A percentile compares a stretch with the other conserved stretches of the same genome.
phyloP scores from a whole-genome alignment of 768 basidiomycete genomes.

The Leucosporidium creatinivorum region DNA sequence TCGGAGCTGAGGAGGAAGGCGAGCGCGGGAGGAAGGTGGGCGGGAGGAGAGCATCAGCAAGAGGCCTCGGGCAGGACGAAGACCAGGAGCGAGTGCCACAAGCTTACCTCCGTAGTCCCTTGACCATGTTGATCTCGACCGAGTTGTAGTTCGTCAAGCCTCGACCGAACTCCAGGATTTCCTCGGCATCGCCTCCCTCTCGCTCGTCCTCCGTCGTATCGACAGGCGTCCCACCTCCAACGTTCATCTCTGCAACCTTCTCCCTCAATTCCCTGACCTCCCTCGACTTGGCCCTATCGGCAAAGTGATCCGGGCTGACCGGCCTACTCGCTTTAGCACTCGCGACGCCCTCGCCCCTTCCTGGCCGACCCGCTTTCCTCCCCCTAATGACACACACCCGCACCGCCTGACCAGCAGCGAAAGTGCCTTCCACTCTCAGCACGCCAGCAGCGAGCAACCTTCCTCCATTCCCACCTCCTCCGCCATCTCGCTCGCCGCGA shows the following conservation, averaged over 20 bases:
- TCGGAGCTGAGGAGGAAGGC: constrained; percentile 54
- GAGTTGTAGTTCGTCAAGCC: constrained; percentile 95
- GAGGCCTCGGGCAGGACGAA: background rate
- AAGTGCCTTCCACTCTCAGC: constrained; percentile 72
- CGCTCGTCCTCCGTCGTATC: background rate
- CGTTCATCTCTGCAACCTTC: background rate
- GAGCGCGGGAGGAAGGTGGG: background rate
- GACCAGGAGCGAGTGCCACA: constrained; percentile 44
- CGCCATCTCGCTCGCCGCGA: constrained; percentile 51
- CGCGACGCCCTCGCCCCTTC: constrained; percentile 11
- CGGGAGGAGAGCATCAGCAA: background rate
- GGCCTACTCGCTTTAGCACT: background rate
- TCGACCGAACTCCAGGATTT: constrained; percentile 82
- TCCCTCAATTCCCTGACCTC: background rate
- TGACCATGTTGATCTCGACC: constrained; percentile 76
- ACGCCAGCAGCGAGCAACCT: constrained; percentile 89
- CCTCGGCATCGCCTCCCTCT: constrained; percentile 48
- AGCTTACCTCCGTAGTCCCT: constrained; percentile 79
- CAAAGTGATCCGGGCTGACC: constrained; percentile 43
- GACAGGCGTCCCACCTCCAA: background rate
- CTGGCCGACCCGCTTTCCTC: constrained; percentile 37
- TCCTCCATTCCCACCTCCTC: constrained; percentile 59
- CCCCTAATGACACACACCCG: constrained; percentile 58
- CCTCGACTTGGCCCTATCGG: constrained; percentile 22
- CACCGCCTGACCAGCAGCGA: constrained; percentile 92